Evolutionary conservation across 2,329 filamentous ascomycete species (phyloP), one percentile per base, ranked within the genome.

Genomic region (Botrytis pseudocinerea): DNA sequence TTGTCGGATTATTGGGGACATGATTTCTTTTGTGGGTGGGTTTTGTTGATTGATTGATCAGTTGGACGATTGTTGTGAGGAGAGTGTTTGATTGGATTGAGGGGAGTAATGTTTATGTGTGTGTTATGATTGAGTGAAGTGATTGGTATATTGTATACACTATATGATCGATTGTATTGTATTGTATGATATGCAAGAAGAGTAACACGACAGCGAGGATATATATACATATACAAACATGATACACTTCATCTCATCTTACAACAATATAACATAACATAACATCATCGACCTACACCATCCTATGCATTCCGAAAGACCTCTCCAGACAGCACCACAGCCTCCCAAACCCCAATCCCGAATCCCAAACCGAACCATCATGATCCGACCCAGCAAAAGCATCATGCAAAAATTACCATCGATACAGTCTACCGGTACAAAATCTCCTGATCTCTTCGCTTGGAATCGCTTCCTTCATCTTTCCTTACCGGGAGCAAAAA

Each of bases 1-100:
- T 51, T 51, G 42, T n/a, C 71, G 71, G 38, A 63, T n/a, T 7
- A 70, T 70, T 44, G 71, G 71, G 10, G 65, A 73, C 71, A 73
- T 73, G 64, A 1, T 57, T 68, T 61, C 4, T 32, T 62, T 59
- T 48, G 20, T 35, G 32, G 16, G 10, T 4, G 10, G 4, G 12
- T 51, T 6, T 2, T 25, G 6, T 48, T 25, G 42, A 12, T 40
- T 66, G 32, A 16, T 32, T 68, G 64, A 2, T 48, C 61, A 38
- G 25, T 40, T 20, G 63, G 10, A 20, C 32, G 6, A 12, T 25
- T 44, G 57, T 28, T 48, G 20, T n/a, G 57, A 28, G 57, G 38
- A 32, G 28, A 8, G 4, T 51, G 32, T 6, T 10, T 62, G 68
- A 42, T 35, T 59, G 18, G 16, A 38, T 69, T 44, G 28, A 22